phyloP scores from a whole-genome alignment of 23 red algal genomes.

The Agarophyton chilense region DNA sequence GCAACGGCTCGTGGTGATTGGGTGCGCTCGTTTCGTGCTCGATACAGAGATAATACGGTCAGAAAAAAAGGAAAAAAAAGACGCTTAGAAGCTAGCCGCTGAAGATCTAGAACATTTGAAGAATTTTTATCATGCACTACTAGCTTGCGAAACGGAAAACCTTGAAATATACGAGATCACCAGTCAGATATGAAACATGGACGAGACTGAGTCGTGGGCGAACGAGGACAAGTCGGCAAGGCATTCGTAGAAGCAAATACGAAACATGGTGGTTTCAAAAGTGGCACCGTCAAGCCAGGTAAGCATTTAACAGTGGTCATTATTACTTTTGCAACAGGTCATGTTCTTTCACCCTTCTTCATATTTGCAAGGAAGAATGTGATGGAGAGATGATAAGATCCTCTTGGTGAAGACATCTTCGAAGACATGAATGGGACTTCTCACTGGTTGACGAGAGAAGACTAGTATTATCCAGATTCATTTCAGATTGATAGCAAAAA shows the following conservation, averaged over 20 bases:
- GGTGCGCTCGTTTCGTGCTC: neutral
- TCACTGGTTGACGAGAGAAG: neutral
- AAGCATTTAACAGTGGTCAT: neutral
- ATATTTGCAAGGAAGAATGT: neutral
- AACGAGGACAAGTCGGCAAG: neutral
- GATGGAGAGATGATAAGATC: neutral
- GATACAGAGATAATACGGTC: neutral
- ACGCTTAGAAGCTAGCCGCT: neutral
- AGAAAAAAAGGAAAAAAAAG: neutral
- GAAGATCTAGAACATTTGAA: neutral
- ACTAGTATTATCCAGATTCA: neutral
- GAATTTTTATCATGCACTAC: neutral
- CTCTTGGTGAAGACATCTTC: neutral
- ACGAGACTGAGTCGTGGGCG: too few species aligned
- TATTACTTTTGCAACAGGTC: neutral
- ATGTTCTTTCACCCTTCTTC: neutral
- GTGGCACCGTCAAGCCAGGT: neutral
- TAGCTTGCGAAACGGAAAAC: too few species aligned
- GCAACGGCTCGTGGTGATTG: neutral
- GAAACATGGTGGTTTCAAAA: neutral
- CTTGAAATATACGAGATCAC: too few species aligned
- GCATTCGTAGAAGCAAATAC: neutral
- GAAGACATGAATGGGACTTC: neutral
- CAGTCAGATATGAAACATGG: too few species aligned
- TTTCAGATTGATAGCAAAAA: neutral